Percentiles rank a stretch among this genome's conserved stretches.
These are phyloP conservation scores for Hordeum marinum DNA, from an alignment of 176 grass and related monocot genomes.

Conservation along the genomic window DNA sequence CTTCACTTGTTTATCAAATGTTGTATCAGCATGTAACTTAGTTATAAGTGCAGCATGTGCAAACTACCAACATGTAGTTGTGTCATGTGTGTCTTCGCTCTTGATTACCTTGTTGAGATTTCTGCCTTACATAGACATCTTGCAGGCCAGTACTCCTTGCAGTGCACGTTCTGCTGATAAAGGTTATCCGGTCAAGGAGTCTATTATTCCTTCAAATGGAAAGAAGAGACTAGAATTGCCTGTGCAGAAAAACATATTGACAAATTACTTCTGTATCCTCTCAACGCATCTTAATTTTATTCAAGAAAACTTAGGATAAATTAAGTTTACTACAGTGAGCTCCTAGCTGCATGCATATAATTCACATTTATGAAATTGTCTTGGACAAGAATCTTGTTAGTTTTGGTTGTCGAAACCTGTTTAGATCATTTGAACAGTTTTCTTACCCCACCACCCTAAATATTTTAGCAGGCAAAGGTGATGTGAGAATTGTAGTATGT, in stretches of 20 bases:
- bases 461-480: not conserved
- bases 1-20: not conserved
- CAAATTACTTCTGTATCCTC: conserved; percentile 99
- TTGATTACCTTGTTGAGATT: conserved; percentile 12
- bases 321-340: conserved; percentile 16
- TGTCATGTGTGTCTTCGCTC: not conserved
- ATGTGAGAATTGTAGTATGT: not conserved
- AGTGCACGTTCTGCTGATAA: conserved; percentile 31
- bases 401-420: not conserved
- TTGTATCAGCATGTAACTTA: not conserved
- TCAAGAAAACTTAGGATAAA: not conserved
- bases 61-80: conserved; percentile 5
- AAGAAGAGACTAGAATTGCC: conserved; percentile 78
- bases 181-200: conserved; percentile 36
- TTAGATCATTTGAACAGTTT: conserved; percentile 4
- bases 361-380: not conserved
- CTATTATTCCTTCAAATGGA: conserved; percentile 36
- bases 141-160: conserved; percentile 40
- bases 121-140: conserved; percentile 24
- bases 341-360: not conserved
- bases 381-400: not conserved
- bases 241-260: conserved; percentile 89
- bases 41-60: not conserved
- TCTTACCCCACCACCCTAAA: not conserved
- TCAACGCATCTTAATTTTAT: conserved; percentile 22